A percentile compares a stretch with the other conserved stretches of the same genome.
These are phyloP conservation scores for Phytophthora quininea DNA, from an alignment of 352 stramenopile species.

Conservation along the genomic window DNA sequence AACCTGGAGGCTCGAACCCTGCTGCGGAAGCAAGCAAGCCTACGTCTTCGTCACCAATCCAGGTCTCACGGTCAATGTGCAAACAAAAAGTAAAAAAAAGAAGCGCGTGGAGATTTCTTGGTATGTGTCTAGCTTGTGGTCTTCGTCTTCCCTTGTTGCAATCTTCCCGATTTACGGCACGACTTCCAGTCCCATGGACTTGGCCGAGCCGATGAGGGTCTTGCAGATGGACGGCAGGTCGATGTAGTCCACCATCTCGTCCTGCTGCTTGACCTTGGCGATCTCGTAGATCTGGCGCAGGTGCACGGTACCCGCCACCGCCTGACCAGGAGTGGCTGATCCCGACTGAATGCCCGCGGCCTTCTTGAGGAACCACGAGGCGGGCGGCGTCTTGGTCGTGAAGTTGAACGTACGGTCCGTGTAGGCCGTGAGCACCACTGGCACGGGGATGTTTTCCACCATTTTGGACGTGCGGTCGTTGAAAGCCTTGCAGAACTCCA, in stretches of 20 bases:
- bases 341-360: conserved; percentile 87
- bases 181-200: conserved; percentile 92
- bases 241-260: conserved; percentile 94
- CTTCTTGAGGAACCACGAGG: conserved; percentile 94
- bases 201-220: conserved; percentile 92
- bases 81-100: conserved; percentile 6
- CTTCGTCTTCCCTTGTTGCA: conserved; percentile 4
- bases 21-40: conserved; percentile 9
- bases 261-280: conserved; percentile 96
- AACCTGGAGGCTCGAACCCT: conserved; percentile 12
- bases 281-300: conserved; percentile 98
- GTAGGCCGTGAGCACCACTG: conserved; percentile 93
- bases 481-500: conserved; percentile 99
- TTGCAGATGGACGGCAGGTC: conserved; percentile 92
- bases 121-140: conserved; percentile 20
- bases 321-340: conserved; percentile 73
- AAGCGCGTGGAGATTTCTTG: conserved; percentile 23
- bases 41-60: conserved; percentile 5
- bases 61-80: not conserved
- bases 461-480: conserved; percentile 95
- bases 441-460: conserved; percentile 92
- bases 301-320: conserved; percentile 85
- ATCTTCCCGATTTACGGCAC: conserved; percentile 45
- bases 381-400: conserved; percentile 94
- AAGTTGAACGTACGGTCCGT: conserved; percentile 97